Evolutionary conservation across 768 basidiomycete species (phyloP), one percentile per base, ranked within the genome.

Genomic region (Rhizopogon vesiculosus): DNA sequence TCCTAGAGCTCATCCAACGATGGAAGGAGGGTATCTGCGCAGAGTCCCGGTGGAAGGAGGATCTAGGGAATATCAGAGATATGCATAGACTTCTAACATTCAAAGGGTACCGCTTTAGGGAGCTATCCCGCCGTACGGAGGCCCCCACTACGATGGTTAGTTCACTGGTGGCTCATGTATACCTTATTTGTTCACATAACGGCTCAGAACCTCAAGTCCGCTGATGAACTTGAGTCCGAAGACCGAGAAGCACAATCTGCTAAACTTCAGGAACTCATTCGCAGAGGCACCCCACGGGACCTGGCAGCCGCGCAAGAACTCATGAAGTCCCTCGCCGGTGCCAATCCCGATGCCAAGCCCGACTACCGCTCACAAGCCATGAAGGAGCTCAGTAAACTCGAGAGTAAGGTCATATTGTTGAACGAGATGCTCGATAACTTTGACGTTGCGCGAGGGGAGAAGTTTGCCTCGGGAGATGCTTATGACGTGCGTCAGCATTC

Each of bases 401-500:
- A 98, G 73, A 86, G 87, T 67, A 95, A 98, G 69, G 93, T 97
- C 51, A 85, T 98, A 18, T 71, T 98, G n/a, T 76, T 98, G 39
- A 97, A 96, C 64, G 96, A 99, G 71, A 89, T 99, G 88, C 77
- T 99, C 45, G 94, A 98, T 60, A 98, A 98, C 64, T 88, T 90
- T 18, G 88, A 91, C 56, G 75, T 73, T 9, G 71, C 74, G 48
- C 77, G 81, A 42, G 83, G 89, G 3, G 95, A 98, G 72, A 77
- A 75, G 56, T 91, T 95, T 63, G 92, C 84, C 35, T 75, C 81
- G 35, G 96, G 97, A 4, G 97, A 99, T 69, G 94, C 85, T 2
- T 99, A 98, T 63, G 91, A 97, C 73, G 90, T 91, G 59, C 61
- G 86, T 77, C 25, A 19, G 29, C 3, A 25, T 41, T 10, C 40